Evolutionary conservation across 805 yeast genomes (phyloP).

Genomic region (Spathaspora gorwiae): DNA sequence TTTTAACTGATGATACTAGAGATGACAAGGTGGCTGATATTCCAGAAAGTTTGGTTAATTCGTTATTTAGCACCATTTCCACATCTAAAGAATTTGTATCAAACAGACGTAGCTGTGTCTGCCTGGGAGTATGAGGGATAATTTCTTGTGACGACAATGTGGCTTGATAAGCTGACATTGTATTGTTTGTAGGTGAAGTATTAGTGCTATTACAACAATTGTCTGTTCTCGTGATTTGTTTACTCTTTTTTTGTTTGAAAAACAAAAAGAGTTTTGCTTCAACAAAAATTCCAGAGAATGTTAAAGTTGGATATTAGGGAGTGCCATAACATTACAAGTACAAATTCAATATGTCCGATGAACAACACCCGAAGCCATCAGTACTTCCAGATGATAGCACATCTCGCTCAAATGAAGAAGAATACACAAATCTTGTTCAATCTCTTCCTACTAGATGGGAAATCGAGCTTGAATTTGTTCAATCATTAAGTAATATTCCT

Average conservation of each 20-base stretch:
- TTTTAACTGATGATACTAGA: conserved; percentile 9
- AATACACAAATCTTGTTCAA: conserved; percentile 7
- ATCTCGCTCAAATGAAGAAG: not conserved
- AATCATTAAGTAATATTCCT: conserved; percentile 84
- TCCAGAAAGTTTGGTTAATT: conserved; percentile 26
- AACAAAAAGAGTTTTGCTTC: too few relatives aligned
- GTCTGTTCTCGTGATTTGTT: too few relatives aligned
- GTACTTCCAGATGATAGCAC: not conserved
- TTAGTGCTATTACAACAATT: too few relatives aligned
- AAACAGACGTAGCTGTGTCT: too few relatives aligned
- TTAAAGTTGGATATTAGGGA: not conserved
- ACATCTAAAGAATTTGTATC: too few relatives aligned
- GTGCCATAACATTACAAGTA: not conserved
- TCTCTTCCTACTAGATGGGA: conserved; percentile 79
- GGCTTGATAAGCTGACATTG: too few relatives aligned
- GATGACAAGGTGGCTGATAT: conserved; percentile 29
- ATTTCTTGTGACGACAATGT: too few relatives aligned
- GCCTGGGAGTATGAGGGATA: too few relatives aligned
- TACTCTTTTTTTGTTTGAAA: too few relatives aligned
- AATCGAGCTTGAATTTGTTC: conserved; percentile 89
- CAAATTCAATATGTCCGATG: too few relatives aligned
- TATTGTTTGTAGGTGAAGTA: too few relatives aligned
- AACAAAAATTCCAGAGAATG: not conserved
- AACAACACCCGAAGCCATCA: not conserved
- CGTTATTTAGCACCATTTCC: conserved; percentile 20